Evolutionary conservation across 2,329 filamentous ascomycete genomes (phyloP), one percentile per base, ranked within the genome.

Genomic region (Xylaria sp.): DNA sequence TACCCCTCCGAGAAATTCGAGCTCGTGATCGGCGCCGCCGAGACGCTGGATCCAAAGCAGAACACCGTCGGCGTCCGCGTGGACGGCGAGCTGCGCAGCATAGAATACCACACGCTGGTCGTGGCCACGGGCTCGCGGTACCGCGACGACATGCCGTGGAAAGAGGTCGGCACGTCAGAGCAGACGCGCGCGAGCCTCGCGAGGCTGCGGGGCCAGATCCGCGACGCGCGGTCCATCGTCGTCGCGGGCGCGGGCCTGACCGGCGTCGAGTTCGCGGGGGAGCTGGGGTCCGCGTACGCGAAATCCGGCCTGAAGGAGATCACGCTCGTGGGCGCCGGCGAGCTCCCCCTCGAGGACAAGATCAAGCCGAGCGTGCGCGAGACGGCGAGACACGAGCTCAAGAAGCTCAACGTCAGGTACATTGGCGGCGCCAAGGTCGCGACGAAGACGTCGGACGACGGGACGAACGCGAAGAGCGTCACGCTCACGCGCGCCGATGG

Each of bases 41-140:
- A 66, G 77, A 71, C 74, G 11, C 75, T 88, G 3, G 82, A 85
- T 54, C 76, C 82, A 0, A 76, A 76, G 2, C 69, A 69, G 54
- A 85, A 84, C 69, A 79, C 76, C 0, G 83, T 88, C 28, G 76
- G 75, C 1, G 79, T 88, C 15, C 71, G 77, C 26, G 76, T 79
- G 79, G 6, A 77, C 77, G 11, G 17, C n/a, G 53, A 51, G 10
- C 44, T 65, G n/a, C 54, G 65, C 36, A 33, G 13, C 17, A 74
- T 88, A 63, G 67, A 68, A 23, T 90, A 89, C 73, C 82, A 88
- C 71, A 82, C 82, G 26, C 79, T 89, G 13, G 74, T 90, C 68
- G 77, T 90, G 51, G 86, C 87, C 10, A 89, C 87, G 2, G 88
- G 88, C 7, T 78, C 84, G 3, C 78, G 79, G 33, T 80, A 81